Base-by-base conservation (phyloP, 75 land plant species). In the Chamaecyparis obtusa region DNA sequence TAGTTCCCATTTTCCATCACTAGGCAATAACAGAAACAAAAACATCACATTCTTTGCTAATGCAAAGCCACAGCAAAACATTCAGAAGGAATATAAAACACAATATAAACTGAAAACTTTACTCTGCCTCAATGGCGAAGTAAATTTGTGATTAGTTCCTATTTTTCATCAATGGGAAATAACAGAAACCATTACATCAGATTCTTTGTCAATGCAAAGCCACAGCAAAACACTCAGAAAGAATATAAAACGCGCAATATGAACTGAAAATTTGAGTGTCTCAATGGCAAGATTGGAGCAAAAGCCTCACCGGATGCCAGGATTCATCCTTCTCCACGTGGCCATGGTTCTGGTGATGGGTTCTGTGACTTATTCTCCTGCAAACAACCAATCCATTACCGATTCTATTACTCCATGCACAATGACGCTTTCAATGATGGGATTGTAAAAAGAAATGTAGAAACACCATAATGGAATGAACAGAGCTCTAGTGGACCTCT, bases 301-400 rank as follows among this genome's bases (percentile, higher is more conserved):
- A 54, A 32, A 48, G 77, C 84, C 89, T 89, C 87, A 95, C 98
- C 33, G 98, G 99, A 83, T 94, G 91, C 99, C 99, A 97, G 19
- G 98, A 97, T 87, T 97, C 99, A 84, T 97, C 99, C 37, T 95
- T 91, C 85, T 97, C 98, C 35, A 95, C 94, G 81, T 96, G 93
- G 3, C 99, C 99, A 86, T 97, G 99, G 89, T 97, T 97, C 87
- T 94, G 93, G 88, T 97, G 99, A 84, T 97, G 99, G 24, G 99
- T 97, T 83, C 99, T 95, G 87, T 97, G 99, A 85, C 99, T 97
- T 17, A 97, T 97, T 51, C 99, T 95, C 99, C 99, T 97, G 91
- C 36, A 88, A 9, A 60, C 24, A 41, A 24, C 21, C 13, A 83
- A 74, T 11, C 32, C 32, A 74, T 11, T 15, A 74, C 14, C 37